Base-by-base conservation (phyloP, 2,329 filamentous ascomycete species). In the Fulvia fulva region DNA sequence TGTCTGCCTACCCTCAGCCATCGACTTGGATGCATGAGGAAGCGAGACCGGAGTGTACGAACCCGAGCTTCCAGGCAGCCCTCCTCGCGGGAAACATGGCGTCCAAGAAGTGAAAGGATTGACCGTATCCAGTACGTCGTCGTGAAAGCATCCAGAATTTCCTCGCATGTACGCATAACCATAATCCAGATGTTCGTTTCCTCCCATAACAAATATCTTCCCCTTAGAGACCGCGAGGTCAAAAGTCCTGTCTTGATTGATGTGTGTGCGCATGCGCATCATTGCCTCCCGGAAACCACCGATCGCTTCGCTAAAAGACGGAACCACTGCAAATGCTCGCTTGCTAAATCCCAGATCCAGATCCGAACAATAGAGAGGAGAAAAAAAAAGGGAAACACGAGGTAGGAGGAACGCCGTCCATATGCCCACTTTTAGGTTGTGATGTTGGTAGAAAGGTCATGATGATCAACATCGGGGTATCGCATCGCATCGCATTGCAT, bases 331-430 rank as follows among this genome's bases (percentile, higher is more conserved):
- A n/a, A n/a, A 55, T 58, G 64, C 64, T 64, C 62, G 60, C 60
- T 63, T 59, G 58, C 57, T 59, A 64, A 64, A 34, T 45, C 45
- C n/a, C 16, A 34, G 32, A 28, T 55, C 44, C 58, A 53, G 58
- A 51, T 47, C 53, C 30, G 43, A 52, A 34, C 45, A 34, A 53
- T 57, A 57, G 53, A 55, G 52, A 54, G 51, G 37, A 51, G 25
- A 51, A 34, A 51, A 16, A 37, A 59, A 63, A 60, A 61, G 56
- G 54, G n/a, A n/a, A n/a, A n/a, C n/a, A 25, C 52, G 51, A 58
- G 43, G 74, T 76, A 71, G 52, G 56, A 52, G 62, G 72, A 76
- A 82, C 80, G 79, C 81, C 80, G 77, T 81, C 80, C 78, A 62
- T 75, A 81, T 81, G 78, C 78, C 74, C 55, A 51, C 34, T 53